phyloP scores from a whole-genome alignment of 768 basidiomycete species.

The Rhodotorula taiwanensis region DNA sequence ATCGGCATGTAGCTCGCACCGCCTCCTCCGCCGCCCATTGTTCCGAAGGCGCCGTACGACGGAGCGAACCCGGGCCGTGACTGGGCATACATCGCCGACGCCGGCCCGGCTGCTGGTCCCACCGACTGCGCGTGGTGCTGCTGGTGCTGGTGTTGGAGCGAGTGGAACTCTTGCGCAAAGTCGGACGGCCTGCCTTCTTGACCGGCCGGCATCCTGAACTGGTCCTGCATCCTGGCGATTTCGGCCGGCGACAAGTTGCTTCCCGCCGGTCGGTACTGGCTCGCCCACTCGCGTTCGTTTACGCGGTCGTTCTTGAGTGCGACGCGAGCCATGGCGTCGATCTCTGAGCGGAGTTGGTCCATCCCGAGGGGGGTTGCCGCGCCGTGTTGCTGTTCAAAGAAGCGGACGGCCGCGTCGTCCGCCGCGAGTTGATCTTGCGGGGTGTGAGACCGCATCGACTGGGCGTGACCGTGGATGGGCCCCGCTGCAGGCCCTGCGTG shows the following conservation, averaged over 20 bases:
- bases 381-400: conserved; percentile 20
- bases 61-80: conserved; percentile 29
- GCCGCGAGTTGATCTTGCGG: neutral
- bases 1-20: neutral
- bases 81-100: neutral
- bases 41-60: conserved; percentile 22
- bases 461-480: neutral
- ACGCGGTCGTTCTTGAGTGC: neutral
- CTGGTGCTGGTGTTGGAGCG: conserved; percentile 39
- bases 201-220: conserved; percentile 26
- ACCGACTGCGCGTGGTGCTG: conserved; percentile 25
- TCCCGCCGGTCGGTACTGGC: conserved; percentile 27
- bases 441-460: neutral
- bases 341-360: conserved; percentile 22
- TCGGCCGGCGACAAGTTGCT: conserved; percentile 18
- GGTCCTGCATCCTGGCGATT: conserved; percentile 29
- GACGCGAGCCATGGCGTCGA: conserved; percentile 15
- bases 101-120: neutral
- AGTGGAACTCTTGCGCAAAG: conserved; percentile 23
- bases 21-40: conserved; percentile 12
- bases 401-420: conserved; percentile 25
- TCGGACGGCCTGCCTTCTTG: conserved; percentile 11
- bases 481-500: neutral
- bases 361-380: conserved; percentile 1
- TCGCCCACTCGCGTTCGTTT: conserved; percentile 18